Evolutionary conservation across 371 early-diverging fungal genomes (phyloP).

Genomic region (Apophysomyces elegans): DNA sequence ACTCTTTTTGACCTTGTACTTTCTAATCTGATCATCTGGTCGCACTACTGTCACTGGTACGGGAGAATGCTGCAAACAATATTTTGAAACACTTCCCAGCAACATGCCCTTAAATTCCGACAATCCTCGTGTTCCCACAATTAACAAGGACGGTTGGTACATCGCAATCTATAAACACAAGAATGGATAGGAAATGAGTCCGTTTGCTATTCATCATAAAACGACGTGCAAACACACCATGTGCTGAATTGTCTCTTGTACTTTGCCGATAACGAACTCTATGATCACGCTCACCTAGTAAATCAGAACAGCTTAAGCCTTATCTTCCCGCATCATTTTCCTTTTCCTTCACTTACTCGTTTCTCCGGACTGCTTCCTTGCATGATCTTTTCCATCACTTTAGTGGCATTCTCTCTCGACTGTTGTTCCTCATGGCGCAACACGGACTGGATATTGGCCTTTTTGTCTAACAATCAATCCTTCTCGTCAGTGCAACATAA

Average conservation of each 20-base stretch:
- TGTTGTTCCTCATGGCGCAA: constrained; percentile 50
- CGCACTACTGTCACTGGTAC: constrained; percentile 64
- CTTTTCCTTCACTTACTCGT: constrained; percentile 19
- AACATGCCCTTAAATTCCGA: constrained; percentile 63
- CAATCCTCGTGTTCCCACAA: constrained; percentile 63
- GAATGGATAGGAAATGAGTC: background rate
- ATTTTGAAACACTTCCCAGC: constrained; percentile 60
- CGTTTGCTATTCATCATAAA: no score
- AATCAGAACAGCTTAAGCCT: no score
- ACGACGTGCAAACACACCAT: constrained; percentile 42
- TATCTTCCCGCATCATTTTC: background rate
- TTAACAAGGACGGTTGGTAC: constrained; percentile 62
- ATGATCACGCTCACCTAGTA: constrained; percentile 57
- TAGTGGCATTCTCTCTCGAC: constrained; percentile 53
- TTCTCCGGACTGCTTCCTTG: constrained; percentile 28
- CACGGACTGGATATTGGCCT: constrained; percentile 39
- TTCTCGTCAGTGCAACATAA: no score
- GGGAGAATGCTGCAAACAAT: constrained; percentile 62
- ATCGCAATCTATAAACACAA: constrained; percentile 46
- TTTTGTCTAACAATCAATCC: constrained; percentile 38
- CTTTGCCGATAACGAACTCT: constrained; percentile 66
- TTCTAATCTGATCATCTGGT: constrained; percentile 56
- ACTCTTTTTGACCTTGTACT: constrained; percentile 50
- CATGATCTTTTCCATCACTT: constrained; percentile 57
- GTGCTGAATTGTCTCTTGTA: constrained; percentile 63